Conservation (phyloP, 2,329 filamentous ascomycete species). For the Colletotrichum lupini region DNA sequence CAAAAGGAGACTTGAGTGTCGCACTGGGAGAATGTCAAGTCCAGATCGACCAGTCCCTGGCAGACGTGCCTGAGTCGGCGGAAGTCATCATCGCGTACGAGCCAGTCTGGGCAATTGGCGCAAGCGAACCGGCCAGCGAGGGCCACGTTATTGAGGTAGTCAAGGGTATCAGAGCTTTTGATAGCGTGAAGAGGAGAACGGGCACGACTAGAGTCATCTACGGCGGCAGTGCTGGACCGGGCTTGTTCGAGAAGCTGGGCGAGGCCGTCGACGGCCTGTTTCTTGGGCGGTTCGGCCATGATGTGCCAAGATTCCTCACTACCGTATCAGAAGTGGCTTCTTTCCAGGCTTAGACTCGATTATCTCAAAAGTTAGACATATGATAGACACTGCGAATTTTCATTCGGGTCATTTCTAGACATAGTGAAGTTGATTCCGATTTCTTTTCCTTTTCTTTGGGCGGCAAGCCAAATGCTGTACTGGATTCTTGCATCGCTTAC, state of each 20-base stretch:
- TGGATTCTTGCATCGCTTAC: no score
- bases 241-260: conserved; percentile 75
- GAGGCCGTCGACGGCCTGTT: conserved; percentile 83
- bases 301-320: conserved; percentile 76
- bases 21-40: conserved; percentile 74
- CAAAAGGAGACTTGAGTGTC: conserved; percentile 57
- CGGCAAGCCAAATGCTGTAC: no score
- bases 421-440: no score
- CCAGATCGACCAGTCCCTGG: conserved; percentile 74
- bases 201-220: conserved; percentile 79
- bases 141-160: conserved; percentile 80
- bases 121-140: conserved; percentile 75
- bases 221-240: conserved; percentile 85
- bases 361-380: background rate
- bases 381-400: background rate
- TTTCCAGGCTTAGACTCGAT: background rate
- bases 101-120: conserved; percentile 90
- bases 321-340: conserved; percentile 77
- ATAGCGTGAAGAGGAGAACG: conserved; percentile 60
- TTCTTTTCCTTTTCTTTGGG: no score
- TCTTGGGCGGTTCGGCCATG: conserved; percentile 83
- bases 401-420: background rate
- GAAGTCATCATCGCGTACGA: conserved; percentile 87
- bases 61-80: conserved; percentile 67
- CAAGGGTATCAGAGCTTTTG: conserved; percentile 66